Evolutionary conservation across 2,329 filamentous ascomycete genomes (phyloP), one percentile per base, ranked within the genome.

Genomic region (Falciphora oryzae): DNA sequence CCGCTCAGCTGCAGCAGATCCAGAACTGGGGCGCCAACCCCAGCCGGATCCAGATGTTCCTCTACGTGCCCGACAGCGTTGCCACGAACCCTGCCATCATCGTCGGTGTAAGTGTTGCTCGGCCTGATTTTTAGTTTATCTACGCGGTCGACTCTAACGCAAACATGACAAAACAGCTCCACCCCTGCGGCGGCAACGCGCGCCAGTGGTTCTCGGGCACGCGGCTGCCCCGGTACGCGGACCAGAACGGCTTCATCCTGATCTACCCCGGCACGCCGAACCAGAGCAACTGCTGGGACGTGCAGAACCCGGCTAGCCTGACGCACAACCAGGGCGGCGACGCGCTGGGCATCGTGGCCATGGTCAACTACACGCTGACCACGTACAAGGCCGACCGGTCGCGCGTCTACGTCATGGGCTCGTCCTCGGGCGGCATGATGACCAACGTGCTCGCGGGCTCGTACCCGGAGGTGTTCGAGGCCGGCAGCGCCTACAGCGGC

Each of bases 381-480:
- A 76, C 79, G 67, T 84, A 85, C 71, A 75, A 73, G 7, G 81
- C 77, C n/a, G 79, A 85, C 67, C 67, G 75, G 6, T 74, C 71
- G 64, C 78, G 76, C 63, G 79, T 84, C 1, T 85, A 80, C 63
- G 80, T 81, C 6, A 81, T 80, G 0, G 83, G 80, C 13, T 71
- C 72, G 18, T 79, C 76, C 61, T 83, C 80, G 0, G 81, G 81
- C 38, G 82, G 78, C 38, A 84, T 84, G 81, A 84, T 85, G 81
- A 83, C 80, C 65, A 77, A 79, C 67, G 76, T 85, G 56, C 75
- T 86, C 67, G 77, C 80, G 3, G 83, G 81, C 4, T 79, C 82
- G 2, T 86, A 86, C 69, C 84, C 83, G 0, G 80, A 84, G 22
- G 69, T 85, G 29, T 85, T 85, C 73, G 76, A 76, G 18, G 84